Conservation (phyloP, 257 asterid genomes). For the Ophiorrhiza pumila region DNA sequence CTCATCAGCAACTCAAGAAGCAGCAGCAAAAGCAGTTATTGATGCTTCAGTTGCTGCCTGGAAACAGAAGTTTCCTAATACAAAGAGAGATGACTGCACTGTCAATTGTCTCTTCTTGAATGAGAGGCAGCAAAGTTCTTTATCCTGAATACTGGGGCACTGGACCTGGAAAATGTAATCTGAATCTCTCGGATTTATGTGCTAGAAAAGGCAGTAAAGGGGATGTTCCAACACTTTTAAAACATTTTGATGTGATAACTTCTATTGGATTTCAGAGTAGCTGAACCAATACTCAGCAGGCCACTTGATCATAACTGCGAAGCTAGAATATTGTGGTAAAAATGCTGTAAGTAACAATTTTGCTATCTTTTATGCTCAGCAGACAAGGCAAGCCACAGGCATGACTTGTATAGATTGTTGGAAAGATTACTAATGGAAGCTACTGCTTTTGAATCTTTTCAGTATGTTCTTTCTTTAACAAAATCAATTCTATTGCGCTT, state of each 20-base stretch:
- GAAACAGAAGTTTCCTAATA: conserved; percentile 53
- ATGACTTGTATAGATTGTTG: not conserved
- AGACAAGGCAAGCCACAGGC: not conserved
- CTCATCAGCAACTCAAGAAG: conserved; percentile 38
- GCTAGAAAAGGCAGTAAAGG: not conserved
- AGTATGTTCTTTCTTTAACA: not conserved
- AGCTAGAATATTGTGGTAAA: no score
- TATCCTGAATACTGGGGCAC: not conserved
- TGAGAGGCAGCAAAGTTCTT: not conserved
- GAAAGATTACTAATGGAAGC: not conserved
- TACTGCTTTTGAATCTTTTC: not conserved
- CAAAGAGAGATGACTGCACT: conserved; percentile 74
- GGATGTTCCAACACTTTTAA: not conserved
- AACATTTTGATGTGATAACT: no score
- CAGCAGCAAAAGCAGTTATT: conserved; percentile 66
- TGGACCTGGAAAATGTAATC: not conserved
- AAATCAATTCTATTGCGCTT: not conserved
- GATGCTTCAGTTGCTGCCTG: conserved; percentile 63
- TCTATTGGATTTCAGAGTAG: not conserved
- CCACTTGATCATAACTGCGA: not conserved
- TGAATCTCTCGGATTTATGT: not conserved
- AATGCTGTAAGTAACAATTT: no score
- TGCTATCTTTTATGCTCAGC: no score
- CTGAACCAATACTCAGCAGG: not conserved
- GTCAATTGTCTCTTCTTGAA: conserved; percentile 59